phyloP scores from a whole-genome alignment of 1,284 basidiomycete genomes.

The Naganishia sp. region DNA sequence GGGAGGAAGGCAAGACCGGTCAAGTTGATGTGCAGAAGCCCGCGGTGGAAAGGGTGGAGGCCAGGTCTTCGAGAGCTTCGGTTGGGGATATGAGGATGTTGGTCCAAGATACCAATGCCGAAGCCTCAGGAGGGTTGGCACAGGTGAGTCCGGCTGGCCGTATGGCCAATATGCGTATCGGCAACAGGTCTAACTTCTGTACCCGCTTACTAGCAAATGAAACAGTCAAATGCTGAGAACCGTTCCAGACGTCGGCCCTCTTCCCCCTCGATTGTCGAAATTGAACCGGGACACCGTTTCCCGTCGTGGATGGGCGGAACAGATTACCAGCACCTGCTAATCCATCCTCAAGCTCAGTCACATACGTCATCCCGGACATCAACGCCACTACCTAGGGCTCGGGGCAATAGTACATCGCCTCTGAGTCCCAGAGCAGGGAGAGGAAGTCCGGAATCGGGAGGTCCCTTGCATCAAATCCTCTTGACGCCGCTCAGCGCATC shows the following conservation, averaged over 20 bases:
- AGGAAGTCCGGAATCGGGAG: conserved; percentile 14
- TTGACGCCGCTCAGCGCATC: conserved; percentile 21
- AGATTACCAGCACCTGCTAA: conserved; percentile 12
- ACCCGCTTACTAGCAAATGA: not conserved
- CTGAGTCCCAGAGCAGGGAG: not conserved
- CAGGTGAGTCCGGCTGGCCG: not conserved
- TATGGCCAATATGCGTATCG: not conserved
- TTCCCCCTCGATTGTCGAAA: conserved; percentile 22
- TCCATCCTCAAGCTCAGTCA: not conserved
- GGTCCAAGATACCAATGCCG: not conserved
- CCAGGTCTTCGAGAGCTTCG: conserved; percentile 6
- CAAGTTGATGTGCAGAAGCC: conserved; percentile 4
- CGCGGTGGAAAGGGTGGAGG: not conserved
- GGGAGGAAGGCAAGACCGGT: not conserved
- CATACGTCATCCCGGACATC: conserved; percentile 11
- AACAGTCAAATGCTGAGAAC: not conserved
- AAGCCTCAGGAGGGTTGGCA: not conserved
- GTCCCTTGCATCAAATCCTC: conserved; percentile 27
- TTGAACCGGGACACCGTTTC: conserved; percentile 32
- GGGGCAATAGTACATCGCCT: conserved; percentile 5
- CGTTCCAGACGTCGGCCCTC: not conserved
- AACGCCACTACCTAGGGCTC: conserved; percentile 4
- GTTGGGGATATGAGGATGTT: conserved; percentile 14
- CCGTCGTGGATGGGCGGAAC: conserved; percentile 30
- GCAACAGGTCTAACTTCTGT: not conserved